These are phyloP conservation scores for Rhazya stricta DNA, from an alignment of 257 asterid genomes.

Conservation along the genomic window DNA sequence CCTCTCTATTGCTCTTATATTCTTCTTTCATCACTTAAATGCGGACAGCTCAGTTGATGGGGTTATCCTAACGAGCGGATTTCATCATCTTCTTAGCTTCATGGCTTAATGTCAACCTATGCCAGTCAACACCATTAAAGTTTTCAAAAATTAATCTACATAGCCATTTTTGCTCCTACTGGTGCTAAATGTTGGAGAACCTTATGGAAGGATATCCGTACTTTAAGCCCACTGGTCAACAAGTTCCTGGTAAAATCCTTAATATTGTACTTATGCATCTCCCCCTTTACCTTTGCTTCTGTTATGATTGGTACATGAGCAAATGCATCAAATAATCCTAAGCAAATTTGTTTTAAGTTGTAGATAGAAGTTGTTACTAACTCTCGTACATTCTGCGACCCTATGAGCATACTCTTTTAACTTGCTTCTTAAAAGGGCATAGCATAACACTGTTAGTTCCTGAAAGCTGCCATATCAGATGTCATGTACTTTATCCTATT, in stretches of 20 bases:
- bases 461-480: background rate
- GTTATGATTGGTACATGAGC: background rate
- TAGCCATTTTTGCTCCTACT: background rate
- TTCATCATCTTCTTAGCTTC: background rate
- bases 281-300: background rate
- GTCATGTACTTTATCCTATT: no score
- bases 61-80: background rate
- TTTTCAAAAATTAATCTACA: background rate
- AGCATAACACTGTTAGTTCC: background rate
- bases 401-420: background rate
- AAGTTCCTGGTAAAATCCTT: constrained; percentile 2
- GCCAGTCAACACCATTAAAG: background rate
- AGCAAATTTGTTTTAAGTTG: background rate
- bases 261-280: background rate
- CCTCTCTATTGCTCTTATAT: background rate
- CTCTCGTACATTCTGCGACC: background rate
- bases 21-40: background rate
- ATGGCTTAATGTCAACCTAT: background rate
- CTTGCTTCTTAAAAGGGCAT: background rate
- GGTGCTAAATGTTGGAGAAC: background rate
- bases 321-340: background rate
- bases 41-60: background rate
- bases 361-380: background rate
- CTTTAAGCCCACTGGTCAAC: background rate
- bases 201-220: background rate